These are phyloP conservation scores for Daldinia vernicosa DNA, from an alignment of 495 filamentous ascomycete genomes.

Conservation along the genomic window DNA sequence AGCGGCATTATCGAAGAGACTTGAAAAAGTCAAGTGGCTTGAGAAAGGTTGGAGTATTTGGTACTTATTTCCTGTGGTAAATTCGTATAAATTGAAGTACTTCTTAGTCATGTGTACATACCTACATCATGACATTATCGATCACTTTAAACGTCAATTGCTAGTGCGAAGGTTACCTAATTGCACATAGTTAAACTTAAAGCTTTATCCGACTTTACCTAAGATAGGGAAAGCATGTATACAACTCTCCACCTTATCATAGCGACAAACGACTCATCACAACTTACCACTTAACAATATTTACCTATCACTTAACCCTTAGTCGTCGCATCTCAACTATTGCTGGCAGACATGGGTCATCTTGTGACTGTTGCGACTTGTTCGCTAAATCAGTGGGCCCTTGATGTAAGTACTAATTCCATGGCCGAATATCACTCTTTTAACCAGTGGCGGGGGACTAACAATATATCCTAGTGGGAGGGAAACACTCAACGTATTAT, in stretches of 20 bases:
- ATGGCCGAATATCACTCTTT: constrained; percentile 52
- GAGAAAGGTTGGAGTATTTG: background rate
- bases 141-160: background rate
- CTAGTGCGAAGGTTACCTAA: background rate
- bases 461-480: constrained; percentile 62
- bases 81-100: background rate
- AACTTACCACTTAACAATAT: background rate
- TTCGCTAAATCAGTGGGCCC: constrained; percentile 69
- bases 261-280: background rate
- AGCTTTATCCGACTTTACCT: background rate
- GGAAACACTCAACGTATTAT: constrained; percentile 82
- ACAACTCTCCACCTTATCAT: background rate
- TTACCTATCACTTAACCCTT: background rate
- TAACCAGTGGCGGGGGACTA: constrained; percentile 57
- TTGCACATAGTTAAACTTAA: background rate
- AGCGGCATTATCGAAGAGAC: too few relatives aligned
- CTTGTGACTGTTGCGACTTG: constrained; percentile 58
- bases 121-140: background rate
- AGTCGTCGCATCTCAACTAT: background rate
- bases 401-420: constrained; percentile 71
- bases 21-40: too few relatives aligned
- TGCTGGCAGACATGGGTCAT: constrained; percentile 37
- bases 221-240: background rate
- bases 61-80: background rate
- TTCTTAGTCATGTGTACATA: background rate